phyloP scores from a whole-genome alignment of 345 rosid genomes.

The Arabidopsis suecica region DNA sequence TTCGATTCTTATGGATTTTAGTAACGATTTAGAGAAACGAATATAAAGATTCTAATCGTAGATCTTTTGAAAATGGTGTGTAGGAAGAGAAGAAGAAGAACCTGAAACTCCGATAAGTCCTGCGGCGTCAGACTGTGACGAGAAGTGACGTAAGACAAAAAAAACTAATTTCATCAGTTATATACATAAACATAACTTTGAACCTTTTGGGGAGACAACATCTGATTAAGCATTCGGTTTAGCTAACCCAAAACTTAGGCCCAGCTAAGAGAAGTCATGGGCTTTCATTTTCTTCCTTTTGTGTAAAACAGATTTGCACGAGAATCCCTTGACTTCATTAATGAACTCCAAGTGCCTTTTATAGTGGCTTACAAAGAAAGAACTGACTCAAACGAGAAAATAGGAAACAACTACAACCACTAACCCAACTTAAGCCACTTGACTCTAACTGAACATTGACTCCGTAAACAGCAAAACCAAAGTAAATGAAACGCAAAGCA shows the following conservation, averaged over 20 bases:
- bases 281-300: neutral
- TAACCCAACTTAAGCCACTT: no score
- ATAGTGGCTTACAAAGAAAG: neutral
- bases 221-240: no score
- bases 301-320: neutral
- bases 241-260: no score
- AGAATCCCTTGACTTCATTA: slow-evolving; percentile 1
- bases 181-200: no score
- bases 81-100: neutral
- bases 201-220: no score
- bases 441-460: no score
- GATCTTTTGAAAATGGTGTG: neutral
- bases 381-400: neutral
- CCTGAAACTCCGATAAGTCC: slow-evolving; percentile 30
- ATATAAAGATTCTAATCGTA: neutral
- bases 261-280: no score
- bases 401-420: neutral
- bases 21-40: neutral
- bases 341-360: slow-evolving; percentile 2
- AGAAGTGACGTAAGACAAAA: neutral
- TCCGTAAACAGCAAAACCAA: no score
- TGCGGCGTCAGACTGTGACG: slow-evolving; percentile 34
- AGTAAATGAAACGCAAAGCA: no score
- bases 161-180: slow-evolving; percentile 1
- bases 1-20: neutral